Conservation (phyloP, 768 basidiomycete species). For the Mycena capillaripes region DNA sequence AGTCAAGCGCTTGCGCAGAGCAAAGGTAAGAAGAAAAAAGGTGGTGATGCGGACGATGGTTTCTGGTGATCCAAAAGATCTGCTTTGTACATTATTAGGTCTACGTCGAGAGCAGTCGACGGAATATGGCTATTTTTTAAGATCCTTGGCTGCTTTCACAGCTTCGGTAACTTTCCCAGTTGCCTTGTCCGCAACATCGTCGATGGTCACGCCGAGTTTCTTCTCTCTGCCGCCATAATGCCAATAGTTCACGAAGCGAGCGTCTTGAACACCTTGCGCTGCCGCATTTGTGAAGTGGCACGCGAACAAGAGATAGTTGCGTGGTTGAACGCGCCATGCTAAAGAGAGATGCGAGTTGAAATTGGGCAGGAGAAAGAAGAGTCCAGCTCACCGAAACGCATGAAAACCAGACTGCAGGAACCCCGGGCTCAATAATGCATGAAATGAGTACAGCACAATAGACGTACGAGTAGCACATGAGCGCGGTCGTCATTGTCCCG, state of each 20-base stretch:
- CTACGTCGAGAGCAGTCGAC: constrained; percentile 36
- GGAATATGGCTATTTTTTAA: constrained; percentile 37
- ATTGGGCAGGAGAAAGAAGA: neutral
- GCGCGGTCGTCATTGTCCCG: constrained; percentile 94
- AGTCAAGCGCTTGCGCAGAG: constrained; percentile 87
- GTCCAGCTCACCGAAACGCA: constrained; percentile 85
- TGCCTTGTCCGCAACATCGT: constrained; percentile 45
- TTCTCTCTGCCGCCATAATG: constrained; percentile 88
- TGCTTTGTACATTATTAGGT: constrained; percentile 41
- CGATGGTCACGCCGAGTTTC: constrained; percentile 59
- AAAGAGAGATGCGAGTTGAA: constrained; percentile 24
- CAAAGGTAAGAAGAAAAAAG: constrained; percentile 77
- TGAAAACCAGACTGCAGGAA: constrained; percentile 79
- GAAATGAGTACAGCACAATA: constrained; percentile 12
- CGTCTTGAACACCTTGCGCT: constrained; percentile 87
- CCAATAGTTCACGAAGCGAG: constrained; percentile 93
- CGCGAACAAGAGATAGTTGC: constrained; percentile 95
- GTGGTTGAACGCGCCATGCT: constrained; percentile 97
- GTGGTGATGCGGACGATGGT: constrained; percentile 78
- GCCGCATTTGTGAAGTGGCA: constrained; percentile 94
- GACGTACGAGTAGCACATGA: constrained; percentile 93
- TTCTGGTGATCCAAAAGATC: constrained; percentile 72
- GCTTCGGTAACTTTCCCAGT: constrained; percentile 65
- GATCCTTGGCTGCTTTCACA: constrained; percentile 54
- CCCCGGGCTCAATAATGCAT: constrained; percentile 10